Evolutionary conservation across 176 grass and related monocot genomes (phyloP), one percentile per base, ranked within the genome.

Genomic region (Ananas comosus): DNA sequence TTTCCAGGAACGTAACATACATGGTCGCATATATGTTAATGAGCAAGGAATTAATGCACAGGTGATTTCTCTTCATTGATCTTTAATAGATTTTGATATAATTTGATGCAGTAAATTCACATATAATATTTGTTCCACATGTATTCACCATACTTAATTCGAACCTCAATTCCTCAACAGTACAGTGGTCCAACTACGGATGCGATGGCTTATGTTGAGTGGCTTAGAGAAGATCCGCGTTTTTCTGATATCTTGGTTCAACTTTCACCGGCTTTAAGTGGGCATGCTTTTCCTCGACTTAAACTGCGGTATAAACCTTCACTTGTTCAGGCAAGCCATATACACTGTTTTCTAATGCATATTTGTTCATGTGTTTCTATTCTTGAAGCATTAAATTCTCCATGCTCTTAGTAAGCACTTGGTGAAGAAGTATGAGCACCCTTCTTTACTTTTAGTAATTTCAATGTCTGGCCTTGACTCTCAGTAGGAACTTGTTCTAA

Each of bases 11-110:
- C 76, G 67, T 27, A 71, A 96, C 68, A 83, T 96, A 66, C 81
- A 83, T 73, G 93, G 88, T 13, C 93, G 93, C 48, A 96, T 96
- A 76, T 96, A 96, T 73, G 79, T 96, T 78, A 96, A 84, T 66
- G 76, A 96, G 68, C 88, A 96, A 83, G 93, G 93, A 19, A 89
- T 96, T 64, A 96, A 96, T 85, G 88, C 92, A 42, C 92, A 96
- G 81, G 88, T 96, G 72, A 17, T 59, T 59, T 18, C 48, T 65
- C 42, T 66, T 66, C 33, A 42, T 42, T 7, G 5, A 42, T 42
- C 4, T 42, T 42, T 42, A 42, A 42, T 42, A 42, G 33, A 42
- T 42, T 42, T 42, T 42, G 33, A 4, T 7, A 42, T 42, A 4
- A 42, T 42, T 42, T 42, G 33, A 42, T 42, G 33, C 33, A 42